These are phyloP conservation scores for Scheffersomyces illinoinensis DNA, from an alignment of 1,139 yeast genomes.

Conservation along the genomic window DNA sequence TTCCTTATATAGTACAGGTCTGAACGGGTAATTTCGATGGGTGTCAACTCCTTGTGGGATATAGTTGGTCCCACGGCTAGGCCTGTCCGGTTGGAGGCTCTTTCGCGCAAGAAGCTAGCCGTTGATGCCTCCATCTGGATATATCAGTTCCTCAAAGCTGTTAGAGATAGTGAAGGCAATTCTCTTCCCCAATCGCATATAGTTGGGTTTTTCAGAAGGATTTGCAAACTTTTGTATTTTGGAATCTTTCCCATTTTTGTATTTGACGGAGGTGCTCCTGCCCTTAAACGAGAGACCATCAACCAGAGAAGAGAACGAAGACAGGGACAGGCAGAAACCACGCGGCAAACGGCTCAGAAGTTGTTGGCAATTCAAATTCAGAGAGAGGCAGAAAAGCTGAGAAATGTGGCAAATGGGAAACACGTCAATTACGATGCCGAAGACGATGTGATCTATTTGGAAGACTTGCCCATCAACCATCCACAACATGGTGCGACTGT, in stretches of 20 bases:
- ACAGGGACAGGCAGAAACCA: slow-evolving; percentile 71
- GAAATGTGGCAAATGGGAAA: not conserved
- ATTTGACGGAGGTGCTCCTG: slow-evolving; percentile 97
- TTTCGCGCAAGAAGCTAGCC: slow-evolving; percentile 75
- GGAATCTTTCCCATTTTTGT: slow-evolving; percentile 94
- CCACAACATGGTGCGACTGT: slow-evolving; percentile 11
- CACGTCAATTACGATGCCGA: slow-evolving; percentile 12
- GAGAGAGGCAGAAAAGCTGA: slow-evolving; percentile 42
- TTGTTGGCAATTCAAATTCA: slow-evolving; percentile 81
- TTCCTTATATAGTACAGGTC: not conserved
- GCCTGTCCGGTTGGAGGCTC: slow-evolving; percentile 86
- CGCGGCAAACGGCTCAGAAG: slow-evolving; percentile 75
- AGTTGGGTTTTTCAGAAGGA: slow-evolving; percentile 90
- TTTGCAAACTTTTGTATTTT: slow-evolving; percentile 84
- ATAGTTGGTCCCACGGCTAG: slow-evolving; percentile 86
- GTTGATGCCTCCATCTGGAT: slow-evolving; percentile 99
- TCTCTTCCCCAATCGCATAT: slow-evolving; percentile 80
- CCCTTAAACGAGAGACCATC: slow-evolving; percentile 75
- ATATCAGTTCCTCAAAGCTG: slow-evolving; percentile 93
- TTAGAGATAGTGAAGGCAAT: slow-evolving; percentile 82
- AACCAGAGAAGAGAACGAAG: slow-evolving; percentile 68
- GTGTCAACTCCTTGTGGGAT: slow-evolving; percentile 95
- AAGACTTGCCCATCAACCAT: slow-evolving; percentile 39
- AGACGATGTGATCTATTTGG: slow-evolving; percentile 35
- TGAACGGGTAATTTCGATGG: slow-evolving; percentile 52